These are phyloP conservation scores for Nigrograna mackinnonii DNA, from an alignment of 2,329 filamentous ascomycete species.

Conservation along the genomic window DNA sequence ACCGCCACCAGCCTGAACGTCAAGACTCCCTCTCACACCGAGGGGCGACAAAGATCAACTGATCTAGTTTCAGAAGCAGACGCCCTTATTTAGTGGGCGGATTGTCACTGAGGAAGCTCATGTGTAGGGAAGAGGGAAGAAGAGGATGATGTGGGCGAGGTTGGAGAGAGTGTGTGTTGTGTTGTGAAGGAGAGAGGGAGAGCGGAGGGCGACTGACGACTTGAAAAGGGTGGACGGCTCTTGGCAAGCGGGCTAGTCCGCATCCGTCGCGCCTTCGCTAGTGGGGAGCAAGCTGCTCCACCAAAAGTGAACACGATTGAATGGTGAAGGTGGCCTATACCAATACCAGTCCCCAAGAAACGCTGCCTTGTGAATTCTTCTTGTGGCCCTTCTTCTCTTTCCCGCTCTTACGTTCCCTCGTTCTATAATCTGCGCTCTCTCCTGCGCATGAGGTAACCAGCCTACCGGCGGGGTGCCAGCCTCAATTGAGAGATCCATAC, in stretches of 20 bases:
- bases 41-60: constrained; percentile 30
- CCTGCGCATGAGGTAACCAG: constrained; percentile 26
- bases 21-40: constrained; percentile 33
- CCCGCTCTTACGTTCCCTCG: background rate
- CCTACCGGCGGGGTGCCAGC: constrained; percentile 24
- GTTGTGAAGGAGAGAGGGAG: constrained; percentile 12
- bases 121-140: constrained; percentile 32
- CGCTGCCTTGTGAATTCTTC: no score
- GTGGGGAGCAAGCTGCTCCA: background rate
- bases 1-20: constrained; percentile 33
- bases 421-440: background rate
- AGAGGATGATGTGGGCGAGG: constrained; percentile 20
- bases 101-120: constrained; percentile 41
- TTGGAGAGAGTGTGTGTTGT: constrained; percentile 21
- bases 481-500: constrained; percentile 10
- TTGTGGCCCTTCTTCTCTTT: no score
- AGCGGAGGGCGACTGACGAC: constrained; percentile 16
- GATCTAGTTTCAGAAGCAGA: constrained; percentile 41
- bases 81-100: constrained; percentile 43
- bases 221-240: constrained; percentile 17
- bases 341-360: no score
- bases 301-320: constrained; percentile 1
- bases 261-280: background rate
- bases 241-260: constrained; percentile 5
- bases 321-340: no score